Conservation (phyloP, 1,284 basidiomycete species). For the Cutaneotrichosporon cyanovorans region DNA sequence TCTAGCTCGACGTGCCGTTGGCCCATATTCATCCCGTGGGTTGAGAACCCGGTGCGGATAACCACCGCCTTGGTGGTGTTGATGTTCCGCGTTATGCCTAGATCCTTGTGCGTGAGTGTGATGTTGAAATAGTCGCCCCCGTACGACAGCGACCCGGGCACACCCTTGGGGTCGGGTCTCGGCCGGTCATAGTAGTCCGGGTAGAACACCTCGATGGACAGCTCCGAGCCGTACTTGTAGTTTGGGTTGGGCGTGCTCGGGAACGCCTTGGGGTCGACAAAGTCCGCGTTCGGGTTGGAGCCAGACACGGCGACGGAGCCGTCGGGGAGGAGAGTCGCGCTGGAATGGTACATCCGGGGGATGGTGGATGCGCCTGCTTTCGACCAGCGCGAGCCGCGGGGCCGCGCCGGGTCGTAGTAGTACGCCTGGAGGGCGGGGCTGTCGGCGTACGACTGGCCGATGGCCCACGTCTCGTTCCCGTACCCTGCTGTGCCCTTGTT, state of each 20-base stretch:
- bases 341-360: slow-evolving; percentile 78
- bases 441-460: slow-evolving; percentile 43
- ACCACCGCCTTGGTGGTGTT: slow-evolving; percentile 61
- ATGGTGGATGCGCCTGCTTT: slow-evolving; percentile 59
- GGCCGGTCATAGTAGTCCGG: slow-evolving; percentile 53
- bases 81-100: slow-evolving; percentile 47
- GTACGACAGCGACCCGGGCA: slow-evolving; percentile 47
- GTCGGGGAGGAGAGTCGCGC: slow-evolving; percentile 80
- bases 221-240: slow-evolving; percentile 41
- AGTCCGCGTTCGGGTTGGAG: slow-evolving; percentile 88
- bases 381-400: slow-evolving; percentile 62
- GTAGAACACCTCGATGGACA: slow-evolving; percentile 44
- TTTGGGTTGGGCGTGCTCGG: too few species aligned
- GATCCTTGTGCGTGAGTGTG: slow-evolving; percentile 55
- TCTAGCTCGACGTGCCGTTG: slow-evolving; percentile 56
- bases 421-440: slow-evolving; percentile 42
- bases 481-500: slow-evolving; percentile 58
- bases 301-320: slow-evolving; percentile 80
- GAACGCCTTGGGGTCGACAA: too few species aligned
- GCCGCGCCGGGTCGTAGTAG: slow-evolving; percentile 60
- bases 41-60: slow-evolving; percentile 86
- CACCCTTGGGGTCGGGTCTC: slow-evolving; percentile 53
- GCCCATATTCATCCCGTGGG: slow-evolving; percentile 70
- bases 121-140: slow-evolving; percentile 77
- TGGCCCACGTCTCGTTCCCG: slow-evolving; percentile 41